A percentile compares a stretch with the other conserved stretches of the same genome.
Conservation (phyloP, 805 yeast species). For the Komagataella phaffii region DNA sequence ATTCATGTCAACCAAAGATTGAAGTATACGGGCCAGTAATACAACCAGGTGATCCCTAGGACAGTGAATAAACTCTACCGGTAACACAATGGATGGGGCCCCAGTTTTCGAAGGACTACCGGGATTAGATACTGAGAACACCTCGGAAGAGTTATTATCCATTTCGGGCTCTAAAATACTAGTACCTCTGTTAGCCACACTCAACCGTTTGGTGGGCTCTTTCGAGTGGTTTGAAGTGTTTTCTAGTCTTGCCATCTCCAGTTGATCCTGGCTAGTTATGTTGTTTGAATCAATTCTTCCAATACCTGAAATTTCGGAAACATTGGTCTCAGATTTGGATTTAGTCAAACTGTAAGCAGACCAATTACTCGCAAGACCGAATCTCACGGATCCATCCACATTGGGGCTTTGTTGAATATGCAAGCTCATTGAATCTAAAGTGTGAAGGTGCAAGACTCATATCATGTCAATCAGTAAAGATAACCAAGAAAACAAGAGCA, state of each 20-base stretch:
- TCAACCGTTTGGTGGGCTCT: not conserved
- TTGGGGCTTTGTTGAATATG: not conserved
- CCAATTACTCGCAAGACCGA: not conserved
- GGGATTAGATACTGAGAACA: not conserved
- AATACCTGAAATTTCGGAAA: not conserved
- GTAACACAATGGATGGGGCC: conserved; percentile 16
- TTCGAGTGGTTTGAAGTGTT: not conserved
- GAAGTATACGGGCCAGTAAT: conserved; percentile 68
- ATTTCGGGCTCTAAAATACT: not conserved
- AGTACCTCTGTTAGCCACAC: not conserved
- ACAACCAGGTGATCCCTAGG: conserved; percentile 56
- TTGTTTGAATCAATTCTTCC: not conserved
- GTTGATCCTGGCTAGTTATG: not conserved
- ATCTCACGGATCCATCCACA: not conserved
- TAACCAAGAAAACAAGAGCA: not conserved
- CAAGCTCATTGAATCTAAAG: not conserved
- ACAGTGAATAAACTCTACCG: conserved; percentile 47
- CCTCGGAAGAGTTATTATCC: not conserved
- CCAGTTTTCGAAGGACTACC: not conserved
- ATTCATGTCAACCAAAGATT: conserved; percentile 60
- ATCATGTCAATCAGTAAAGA: not conserved
- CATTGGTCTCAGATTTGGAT: not conserved
- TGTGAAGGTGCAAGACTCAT: not conserved
- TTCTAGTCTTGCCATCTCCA: not conserved
- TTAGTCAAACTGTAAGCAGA: not conserved